phyloP scores from a whole-genome alignment of 805 yeast genomes.

The Cephaloascus albidus region DNA sequence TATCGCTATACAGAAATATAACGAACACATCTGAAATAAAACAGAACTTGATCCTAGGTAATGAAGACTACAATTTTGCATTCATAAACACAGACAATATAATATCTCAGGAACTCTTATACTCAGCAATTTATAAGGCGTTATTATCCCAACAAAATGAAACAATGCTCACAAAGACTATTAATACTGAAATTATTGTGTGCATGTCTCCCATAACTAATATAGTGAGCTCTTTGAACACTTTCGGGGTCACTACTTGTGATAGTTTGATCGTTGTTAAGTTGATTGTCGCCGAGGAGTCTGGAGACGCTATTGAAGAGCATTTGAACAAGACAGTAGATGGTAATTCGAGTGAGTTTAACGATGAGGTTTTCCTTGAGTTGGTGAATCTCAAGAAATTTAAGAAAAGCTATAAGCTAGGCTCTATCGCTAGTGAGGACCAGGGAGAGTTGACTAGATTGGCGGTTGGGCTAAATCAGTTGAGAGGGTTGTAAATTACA shows the following conservation, averaged over 20 bases:
- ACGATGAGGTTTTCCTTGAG: not conserved
- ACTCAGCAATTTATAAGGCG: conserved; percentile 20
- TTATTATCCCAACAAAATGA: conserved; percentile 15
- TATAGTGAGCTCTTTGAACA: conserved; percentile 28
- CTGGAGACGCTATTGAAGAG: conserved; percentile 3
- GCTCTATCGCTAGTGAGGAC: no score
- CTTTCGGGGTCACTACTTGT: conserved; percentile 27
- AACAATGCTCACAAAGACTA: conserved; percentile 24
- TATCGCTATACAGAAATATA: conserved; percentile 15
- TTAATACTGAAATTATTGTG: conserved; percentile 30
- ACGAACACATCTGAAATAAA: conserved; percentile 14
- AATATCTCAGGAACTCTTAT: conserved; percentile 25
- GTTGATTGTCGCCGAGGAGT: conserved; percentile 15
- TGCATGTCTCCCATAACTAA: conserved; percentile 30
- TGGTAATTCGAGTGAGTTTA: not conserved
- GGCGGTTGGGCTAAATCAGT: not conserved
- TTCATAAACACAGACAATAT: conserved; percentile 26
- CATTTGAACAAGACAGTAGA: conserved; percentile 6
- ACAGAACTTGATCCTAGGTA: conserved; percentile 15
- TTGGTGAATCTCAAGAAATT: not conserved
- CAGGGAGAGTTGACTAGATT: not conserved
- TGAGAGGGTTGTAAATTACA: not conserved
- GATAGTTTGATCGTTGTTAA: conserved; percentile 16
- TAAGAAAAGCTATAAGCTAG: not conserved
- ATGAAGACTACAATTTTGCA: conserved; percentile 25